Percentiles rank a stretch among this genome's conserved stretches.
Conservation (phyloP, 352 stramenopile species). For the Phytopythium cucurbitacearum region DNA sequence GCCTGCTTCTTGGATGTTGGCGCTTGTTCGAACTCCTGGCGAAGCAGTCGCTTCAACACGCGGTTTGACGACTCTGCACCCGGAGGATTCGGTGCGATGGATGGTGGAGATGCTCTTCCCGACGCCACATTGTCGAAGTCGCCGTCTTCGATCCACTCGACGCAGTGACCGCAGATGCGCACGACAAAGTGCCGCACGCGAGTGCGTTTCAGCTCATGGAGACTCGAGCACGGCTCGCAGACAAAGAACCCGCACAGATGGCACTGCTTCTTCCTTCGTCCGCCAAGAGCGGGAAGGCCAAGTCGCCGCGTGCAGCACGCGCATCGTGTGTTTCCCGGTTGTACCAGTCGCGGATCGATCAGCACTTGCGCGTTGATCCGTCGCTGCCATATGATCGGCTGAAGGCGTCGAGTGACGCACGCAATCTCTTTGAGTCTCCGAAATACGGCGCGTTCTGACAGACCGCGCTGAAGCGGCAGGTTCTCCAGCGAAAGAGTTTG, state of each 20-base stretch:
- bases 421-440: neutral
- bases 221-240: slow-evolving; percentile 33
- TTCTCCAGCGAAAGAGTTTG: neutral
- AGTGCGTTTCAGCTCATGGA: neutral
- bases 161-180: slow-evolving; percentile 45
- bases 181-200: slow-evolving; percentile 9
- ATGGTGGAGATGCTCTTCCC: slow-evolving; percentile 7
- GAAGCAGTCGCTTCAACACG: slow-evolving; percentile 18
- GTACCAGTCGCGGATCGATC: neutral
- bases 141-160: slow-evolving; percentile 39
- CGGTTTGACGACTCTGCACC: slow-evolving; percentile 6
- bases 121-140: slow-evolving; percentile 38
- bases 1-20: slow-evolving; percentile 22
- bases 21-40: slow-evolving; percentile 14
- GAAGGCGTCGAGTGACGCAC: neutral
- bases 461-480: neutral
- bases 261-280: slow-evolving; percentile 29
- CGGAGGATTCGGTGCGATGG: slow-evolving; percentile 12
- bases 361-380: slow-evolving; percentile 23
- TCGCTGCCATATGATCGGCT: slow-evolving; percentile 16
- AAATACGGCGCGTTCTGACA: neutral
- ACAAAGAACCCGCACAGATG: slow-evolving; percentile 58
- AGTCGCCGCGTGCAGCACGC: slow-evolving; percentile 26
- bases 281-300: neutral
- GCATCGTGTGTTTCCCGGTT: slow-evolving; percentile 1